These are phyloP conservation scores for Erodium maritimum DNA, from an alignment of 345 rosid genomes.

Conservation along the genomic window DNA sequence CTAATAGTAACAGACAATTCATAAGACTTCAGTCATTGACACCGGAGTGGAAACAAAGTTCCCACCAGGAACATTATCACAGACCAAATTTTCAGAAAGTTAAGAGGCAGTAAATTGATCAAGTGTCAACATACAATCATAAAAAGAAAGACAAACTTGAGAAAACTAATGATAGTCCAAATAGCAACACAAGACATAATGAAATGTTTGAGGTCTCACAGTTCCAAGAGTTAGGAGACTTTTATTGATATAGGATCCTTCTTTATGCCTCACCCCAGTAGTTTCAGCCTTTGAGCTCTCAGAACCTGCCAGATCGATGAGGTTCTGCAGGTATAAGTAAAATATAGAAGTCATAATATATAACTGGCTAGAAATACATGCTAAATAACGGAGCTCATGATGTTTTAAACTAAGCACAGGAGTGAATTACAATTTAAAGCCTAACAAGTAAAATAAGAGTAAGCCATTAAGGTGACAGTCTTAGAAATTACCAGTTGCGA, in stretches of 20 bases:
- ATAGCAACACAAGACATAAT: not conserved
- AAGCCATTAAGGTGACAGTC: not conserved
- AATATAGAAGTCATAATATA: constrained; percentile 12
- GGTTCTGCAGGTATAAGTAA: constrained; percentile 76
- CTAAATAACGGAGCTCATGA: not conserved
- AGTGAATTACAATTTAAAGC: not conserved
- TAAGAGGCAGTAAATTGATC: not conserved
- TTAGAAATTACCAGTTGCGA: constrained; percentile 78
- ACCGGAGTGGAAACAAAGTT: not conserved
- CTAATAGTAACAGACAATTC: not conserved
- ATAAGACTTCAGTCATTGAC: not conserved
- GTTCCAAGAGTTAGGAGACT: constrained; percentile 97
- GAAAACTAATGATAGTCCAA: not conserved
- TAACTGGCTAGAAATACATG: constrained; percentile 8
- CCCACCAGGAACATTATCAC: too few species aligned
- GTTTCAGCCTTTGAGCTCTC: constrained; percentile 99
- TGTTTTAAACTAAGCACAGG: not conserved
- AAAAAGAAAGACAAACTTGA: not conserved
- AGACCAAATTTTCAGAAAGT: not conserved
- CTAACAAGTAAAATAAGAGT: not conserved
- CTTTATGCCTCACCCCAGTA: constrained; percentile 84
- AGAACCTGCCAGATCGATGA: constrained; percentile 99
- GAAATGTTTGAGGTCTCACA: constrained; percentile 38
- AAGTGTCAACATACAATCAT: not conserved
- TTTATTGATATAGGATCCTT: constrained; percentile 96